Evolutionary conservation across 805 yeast species (phyloP).

Genomic region (Yarrowia sp.): DNA sequence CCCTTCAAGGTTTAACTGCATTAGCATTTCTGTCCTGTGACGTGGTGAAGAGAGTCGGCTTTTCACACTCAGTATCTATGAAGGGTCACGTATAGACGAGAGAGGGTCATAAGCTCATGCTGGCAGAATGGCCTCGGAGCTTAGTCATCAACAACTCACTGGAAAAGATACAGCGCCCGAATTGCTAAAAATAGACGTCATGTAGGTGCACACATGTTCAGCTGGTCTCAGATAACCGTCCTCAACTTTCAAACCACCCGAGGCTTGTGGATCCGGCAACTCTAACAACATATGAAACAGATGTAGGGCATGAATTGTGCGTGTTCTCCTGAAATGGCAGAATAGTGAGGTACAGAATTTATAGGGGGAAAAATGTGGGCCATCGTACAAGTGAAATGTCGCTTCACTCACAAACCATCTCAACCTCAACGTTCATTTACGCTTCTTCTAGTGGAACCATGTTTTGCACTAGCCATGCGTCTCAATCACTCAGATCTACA

Average conservation of each 20-base stretch:
- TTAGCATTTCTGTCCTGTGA: conserved; percentile 8
- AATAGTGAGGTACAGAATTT: too few species aligned
- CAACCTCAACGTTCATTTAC: neutral
- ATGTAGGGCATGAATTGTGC: conserved; percentile 9
- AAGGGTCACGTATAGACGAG: neutral
- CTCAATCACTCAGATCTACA: neutral
- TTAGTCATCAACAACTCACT: neutral
- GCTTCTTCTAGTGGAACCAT: neutral
- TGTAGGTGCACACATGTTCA: conserved; percentile 11
- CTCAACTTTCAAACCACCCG: neutral
- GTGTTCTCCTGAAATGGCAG: neutral
- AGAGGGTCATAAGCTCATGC: neutral
- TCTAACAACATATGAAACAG: conserved; percentile 10
- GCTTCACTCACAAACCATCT: neutral
- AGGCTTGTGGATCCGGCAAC: conserved; percentile 3
- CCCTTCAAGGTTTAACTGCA: neutral
- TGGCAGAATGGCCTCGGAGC: neutral
- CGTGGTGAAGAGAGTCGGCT: conserved; percentile 3
- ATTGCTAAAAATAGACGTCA: neutral
- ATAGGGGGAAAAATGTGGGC: too few species aligned
- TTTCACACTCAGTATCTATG: neutral
- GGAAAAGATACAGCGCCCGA: too few species aligned
- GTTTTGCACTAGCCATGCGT: neutral
- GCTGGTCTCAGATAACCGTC: conserved; percentile 21
- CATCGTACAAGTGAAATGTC: too few species aligned